Percentiles rank a stretch among this genome's conserved stretches.
These are phyloP conservation scores for Candida pseudoviswanathii DNA, from an alignment of 1,139 yeast species.

Conservation along the genomic window DNA sequence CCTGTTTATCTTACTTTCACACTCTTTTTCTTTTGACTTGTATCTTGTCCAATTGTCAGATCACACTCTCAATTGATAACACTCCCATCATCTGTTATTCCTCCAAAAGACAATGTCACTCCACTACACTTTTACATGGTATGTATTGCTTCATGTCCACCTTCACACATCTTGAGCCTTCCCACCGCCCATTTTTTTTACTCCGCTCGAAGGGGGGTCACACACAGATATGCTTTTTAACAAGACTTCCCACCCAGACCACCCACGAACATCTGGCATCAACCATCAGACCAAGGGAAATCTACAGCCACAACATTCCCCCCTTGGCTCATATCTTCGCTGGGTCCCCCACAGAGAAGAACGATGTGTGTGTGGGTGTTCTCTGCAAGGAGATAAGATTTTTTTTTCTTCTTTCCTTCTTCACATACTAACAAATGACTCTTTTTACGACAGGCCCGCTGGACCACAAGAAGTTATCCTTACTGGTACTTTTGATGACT, in stretches of 20 bases:
- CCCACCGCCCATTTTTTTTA: neutral
- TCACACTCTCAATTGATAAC: neutral
- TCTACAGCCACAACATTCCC: too few species aligned
- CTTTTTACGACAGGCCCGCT: constrained; percentile 52
- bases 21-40: neutral
- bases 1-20: neutral
- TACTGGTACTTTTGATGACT: constrained; percentile 77
- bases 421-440: constrained; percentile 2
- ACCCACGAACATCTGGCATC: too few species aligned
- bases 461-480: constrained; percentile 75
- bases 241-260: too few species aligned
- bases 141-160: constrained; percentile 15
- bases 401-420: neutral
- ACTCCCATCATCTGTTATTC: neutral
- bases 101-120: constrained; percentile 22
- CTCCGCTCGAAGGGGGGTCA: too few species aligned
- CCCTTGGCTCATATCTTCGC: too few species aligned
- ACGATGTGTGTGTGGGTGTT: too few species aligned
- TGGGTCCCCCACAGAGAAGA: too few species aligned
- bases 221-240: too few species aligned
- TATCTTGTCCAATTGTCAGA: neutral
- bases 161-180: neutral
- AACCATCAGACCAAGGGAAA: too few species aligned
- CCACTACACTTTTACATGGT: constrained; percentile 34
- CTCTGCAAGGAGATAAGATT: neutral